Evolutionary conservation across 129 eudicot species (phyloP), one percentile per base, ranked within the genome.

Genomic region (Lonicera japonica): DNA sequence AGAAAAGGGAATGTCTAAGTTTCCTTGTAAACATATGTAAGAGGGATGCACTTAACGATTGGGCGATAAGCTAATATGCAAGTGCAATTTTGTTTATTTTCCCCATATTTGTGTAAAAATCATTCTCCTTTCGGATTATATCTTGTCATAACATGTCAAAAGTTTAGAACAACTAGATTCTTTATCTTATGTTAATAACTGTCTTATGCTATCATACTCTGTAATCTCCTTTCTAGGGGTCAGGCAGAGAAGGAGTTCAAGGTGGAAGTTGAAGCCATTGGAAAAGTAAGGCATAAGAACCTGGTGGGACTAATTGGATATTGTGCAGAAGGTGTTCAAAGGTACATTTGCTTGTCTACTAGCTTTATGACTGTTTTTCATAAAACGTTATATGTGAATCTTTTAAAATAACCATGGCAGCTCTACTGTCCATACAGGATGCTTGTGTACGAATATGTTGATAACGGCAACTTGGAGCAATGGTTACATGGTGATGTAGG

Each of bases 221-320:
- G 43, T 20, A 18, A 21, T 47, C 58, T 67, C 56, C 23, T 63
- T 21, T 56, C 53, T 64, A 91, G 98, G 90, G 98, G 98, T 55
- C 98, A 91, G 72, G 98, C 98, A 54, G 95, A 87, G 74, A 87
- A 81, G 71, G 98, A 91, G 71, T 91, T 87, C 51, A 87, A 84
- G 81, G 98, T 91, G 73, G 98, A 91, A 78, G 98, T 91, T 70
- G 98, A 91, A 74, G 98, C 98, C 46, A 91, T 91, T 53, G 98
- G 98, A n/a, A 91, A 87, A 91, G 96, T 91, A 57, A 82, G 94
- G 63, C 98, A 91, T 73, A 91, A 91, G 74, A 91, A 91, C 77
- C 92, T 91, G 54, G 96, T 87, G 56, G 90, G 98, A 70, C 82
- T 91, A 15, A 58, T 87, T 58, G 98, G 98, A 58, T 91, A 77